phyloP scores from a whole-genome alignment of 257 asterid genomes.

The Pogostemon cablin region DNA sequence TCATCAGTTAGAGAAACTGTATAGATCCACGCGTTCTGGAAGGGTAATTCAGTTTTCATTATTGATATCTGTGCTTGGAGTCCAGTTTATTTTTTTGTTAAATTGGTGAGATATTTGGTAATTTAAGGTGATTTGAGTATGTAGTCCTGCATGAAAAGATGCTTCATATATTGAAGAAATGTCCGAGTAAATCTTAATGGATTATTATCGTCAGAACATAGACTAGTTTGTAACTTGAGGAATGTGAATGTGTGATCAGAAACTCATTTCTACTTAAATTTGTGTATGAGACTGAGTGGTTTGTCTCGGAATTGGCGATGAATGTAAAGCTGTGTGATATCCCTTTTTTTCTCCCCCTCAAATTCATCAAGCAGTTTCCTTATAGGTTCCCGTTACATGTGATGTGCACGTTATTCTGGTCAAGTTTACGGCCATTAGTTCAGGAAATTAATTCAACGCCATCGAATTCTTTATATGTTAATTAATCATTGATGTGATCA shows the following conservation, averaged over 20 bases:
- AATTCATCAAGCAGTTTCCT: no score
- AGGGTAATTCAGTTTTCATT: conserved; percentile 55
- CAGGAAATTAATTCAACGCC: conserved; percentile 11
- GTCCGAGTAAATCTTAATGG: not conserved
- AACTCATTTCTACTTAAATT: no score
- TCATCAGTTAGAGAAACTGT: conserved; percentile 82
- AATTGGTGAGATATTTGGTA: not conserved
- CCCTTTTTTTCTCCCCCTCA: no score
- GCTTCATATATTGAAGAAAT: conserved; percentile 10
- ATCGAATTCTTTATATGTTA: not conserved
- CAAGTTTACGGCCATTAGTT: conserved; percentile 11
- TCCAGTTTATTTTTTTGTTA: conserved; percentile 8
- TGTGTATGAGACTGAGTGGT: no score
- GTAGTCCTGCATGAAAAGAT: not conserved
- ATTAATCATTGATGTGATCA: not conserved
- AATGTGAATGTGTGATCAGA: no score
- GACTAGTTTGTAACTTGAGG: no score
- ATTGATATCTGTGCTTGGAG: not conserved
- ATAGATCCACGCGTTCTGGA: conserved; percentile 87
- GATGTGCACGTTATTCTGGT: not conserved
- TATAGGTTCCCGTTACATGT: not conserved
- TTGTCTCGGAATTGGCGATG: no score
- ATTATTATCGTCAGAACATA: no score
- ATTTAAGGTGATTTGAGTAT: not conserved
- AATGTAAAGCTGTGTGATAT: no score